These are phyloP conservation scores for Diplodia mutila DNA, from an alignment of 2,329 filamentous ascomycete species.

Conservation along the genomic window DNA sequence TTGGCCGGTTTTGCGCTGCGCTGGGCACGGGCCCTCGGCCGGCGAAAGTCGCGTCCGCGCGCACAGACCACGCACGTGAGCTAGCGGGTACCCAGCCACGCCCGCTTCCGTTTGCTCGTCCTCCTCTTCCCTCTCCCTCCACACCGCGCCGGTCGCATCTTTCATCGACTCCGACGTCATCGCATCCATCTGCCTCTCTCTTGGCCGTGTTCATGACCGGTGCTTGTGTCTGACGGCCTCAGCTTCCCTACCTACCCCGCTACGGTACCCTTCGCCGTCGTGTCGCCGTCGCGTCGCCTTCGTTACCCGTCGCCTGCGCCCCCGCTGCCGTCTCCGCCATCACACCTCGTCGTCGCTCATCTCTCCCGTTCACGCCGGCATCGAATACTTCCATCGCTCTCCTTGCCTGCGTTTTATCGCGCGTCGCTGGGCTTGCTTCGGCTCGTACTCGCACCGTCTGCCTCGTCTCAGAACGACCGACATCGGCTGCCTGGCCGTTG, in stretches of 20 bases:
- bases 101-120: not conserved
- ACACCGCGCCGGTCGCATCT: conserved; percentile 13
- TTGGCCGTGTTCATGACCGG: not conserved
- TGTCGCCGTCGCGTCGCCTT: conserved; percentile 2
- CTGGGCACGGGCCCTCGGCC: too few species aligned
- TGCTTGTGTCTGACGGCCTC: not conserved
- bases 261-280: not conserved
- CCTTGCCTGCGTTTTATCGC: too few species aligned
- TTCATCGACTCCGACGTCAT: conserved; percentile 20
- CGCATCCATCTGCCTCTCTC: not conserved
- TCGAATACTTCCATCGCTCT: not conserved
- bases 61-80: not conserved
- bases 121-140: not conserved
- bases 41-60: not conserved
- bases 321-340: not conserved
- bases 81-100: not conserved
- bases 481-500: not conserved
- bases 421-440: not conserved
- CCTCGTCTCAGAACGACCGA: not conserved
- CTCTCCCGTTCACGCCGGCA: not conserved
- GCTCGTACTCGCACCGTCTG: not conserved
- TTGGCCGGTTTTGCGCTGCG: not conserved
- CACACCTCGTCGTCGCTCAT: not conserved
- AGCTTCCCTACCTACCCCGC: not conserved
- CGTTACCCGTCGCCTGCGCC: not conserved